Base-by-base conservation (phyloP, 768 basidiomycete species). In the Pisolithus microcarpus region DNA sequence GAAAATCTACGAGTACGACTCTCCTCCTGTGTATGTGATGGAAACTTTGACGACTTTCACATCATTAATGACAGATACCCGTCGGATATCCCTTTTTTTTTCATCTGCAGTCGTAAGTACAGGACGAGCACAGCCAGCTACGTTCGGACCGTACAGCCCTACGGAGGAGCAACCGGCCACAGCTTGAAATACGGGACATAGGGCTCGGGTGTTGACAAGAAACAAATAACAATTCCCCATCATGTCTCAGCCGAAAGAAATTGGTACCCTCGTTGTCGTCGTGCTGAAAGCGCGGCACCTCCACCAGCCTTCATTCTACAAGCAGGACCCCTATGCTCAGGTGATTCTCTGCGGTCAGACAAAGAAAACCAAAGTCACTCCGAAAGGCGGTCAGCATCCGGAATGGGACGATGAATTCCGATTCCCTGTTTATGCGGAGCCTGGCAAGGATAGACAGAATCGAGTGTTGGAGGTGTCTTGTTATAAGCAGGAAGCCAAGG, bases 321-420 rank as follows among this genome's bases (percentile, higher is more conserved):
- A 96, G 66, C 92, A 95, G 63, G 88, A 94, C 67, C 91, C 87
- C 1, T 95, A 84, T 63, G 84, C 83, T 3, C 77, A 85, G 56
- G 73, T 81, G 6, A 70, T 73, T 2, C 68, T 93, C 52, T 68
- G 72, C 65, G 81, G 82, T 37, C 71, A 71, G 16, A 82, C 77
- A 47, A 81, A 87, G 61, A 78, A 78, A 51, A 92, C 91, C 0
- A 73, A 78, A 48, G 76, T 83, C 52, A 86, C 91, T 60, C 74
- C 82, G 57, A 91, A 85, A 62, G 93, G 93, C 2, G 94, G 94
- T 0, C 94, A 97, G 62, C 87, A 90, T 66, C 94, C 94, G 2
- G 80, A 84, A 52, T 97, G 93, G 91, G 93, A 96, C 62, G 82
- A 82, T 31, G 92, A 96, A 66, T 66, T 94, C 48, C 80, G 91